phyloP scores from a whole-genome alignment of 192 early-diverging fungal genomes.

The Phycomyces nitens region DNA sequence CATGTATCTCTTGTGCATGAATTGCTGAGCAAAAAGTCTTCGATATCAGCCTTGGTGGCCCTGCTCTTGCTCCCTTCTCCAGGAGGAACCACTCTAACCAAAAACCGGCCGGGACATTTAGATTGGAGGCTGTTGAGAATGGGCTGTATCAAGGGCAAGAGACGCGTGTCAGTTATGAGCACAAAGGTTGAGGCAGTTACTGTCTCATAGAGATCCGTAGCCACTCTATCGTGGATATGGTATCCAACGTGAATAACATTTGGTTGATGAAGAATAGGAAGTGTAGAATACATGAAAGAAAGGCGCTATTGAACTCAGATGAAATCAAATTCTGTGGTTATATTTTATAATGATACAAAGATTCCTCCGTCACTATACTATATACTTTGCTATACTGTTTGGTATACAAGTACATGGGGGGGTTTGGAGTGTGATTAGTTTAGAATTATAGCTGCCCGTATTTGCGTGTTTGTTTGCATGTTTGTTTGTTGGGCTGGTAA shows the following conservation, averaged over 20 bases:
- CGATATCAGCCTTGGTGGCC: slow-evolving; percentile 76
- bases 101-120: slow-evolving; percentile 47
- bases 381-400: no score
- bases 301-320: no score
- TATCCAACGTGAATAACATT: slow-evolving; percentile 84
- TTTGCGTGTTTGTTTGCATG: no score
- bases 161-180: slow-evolving; percentile 82
- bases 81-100: slow-evolving; percentile 74
- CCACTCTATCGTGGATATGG: slow-evolving; percentile 66
- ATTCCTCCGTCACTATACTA: no score
- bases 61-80: slow-evolving; percentile 88
- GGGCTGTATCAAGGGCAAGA: slow-evolving; percentile 62
- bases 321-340: no score
- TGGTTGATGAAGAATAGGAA: slow-evolving; percentile 22
- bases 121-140: slow-evolving; percentile 54
- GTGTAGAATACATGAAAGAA: neutral
- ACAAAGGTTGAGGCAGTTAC: slow-evolving; percentile 77
- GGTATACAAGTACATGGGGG: no score
- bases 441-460: no score
- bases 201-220: slow-evolving; percentile 64
- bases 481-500: no score
- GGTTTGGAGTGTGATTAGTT: no score
- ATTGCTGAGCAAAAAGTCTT: slow-evolving; percentile 82
- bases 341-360: no score
- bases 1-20: slow-evolving; percentile 88